Base-by-base conservation (phyloP, 2,329 filamentous ascomycete genomes). In the Hawksworthiomyces lignivorus region DNA sequence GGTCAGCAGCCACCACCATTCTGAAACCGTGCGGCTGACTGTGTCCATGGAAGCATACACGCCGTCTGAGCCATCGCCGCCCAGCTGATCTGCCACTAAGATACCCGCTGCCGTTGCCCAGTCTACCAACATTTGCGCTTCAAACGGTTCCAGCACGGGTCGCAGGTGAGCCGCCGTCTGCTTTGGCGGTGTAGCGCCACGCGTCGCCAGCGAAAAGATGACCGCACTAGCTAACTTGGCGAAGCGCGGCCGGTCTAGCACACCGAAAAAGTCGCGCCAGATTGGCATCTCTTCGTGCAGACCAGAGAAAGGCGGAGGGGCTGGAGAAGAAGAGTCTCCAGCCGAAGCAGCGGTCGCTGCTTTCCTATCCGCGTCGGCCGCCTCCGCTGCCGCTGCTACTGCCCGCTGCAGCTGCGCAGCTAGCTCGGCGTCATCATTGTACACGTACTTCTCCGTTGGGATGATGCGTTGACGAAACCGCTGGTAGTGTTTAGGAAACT, bases 251-350 rank as follows among this genome's bases (percentile, higher is more conserved):
- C 57, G 58, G 46, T 85, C 71, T 1, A 75, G 52, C 6, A 71
- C 63, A 7, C 75, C 79, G 46, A 82, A 76, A 46, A 88, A 78
- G 56, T 83, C 80, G 39, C 77, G 73, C 84, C 84, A 89, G 39
- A 86, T 71, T 0, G 84, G 84, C 4, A 86, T 64, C 31, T 75
- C 72, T 10, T 68, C 66, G 5, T 52, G 54, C 3, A 63, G 60
- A 1, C 69, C 66, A 12, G 56, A 46, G 0, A 54, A 55, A 0
- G 73, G 73, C 1, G 76, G 62, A 2, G 47, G 40, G 7, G 50
- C 50, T 7, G 65, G 59, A 15, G n/a, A 11, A 12, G 15, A 26
- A 26, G 24, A 14, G 57, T 55, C 4, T 61, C 44, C 15, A 47
- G 49, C 11, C 36, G 18, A 14, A 48, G 43, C 12, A 12, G 3